These are phyloP conservation scores for Blastocystis sp. DNA, from an alignment of 352 stramenopile species.

Conservation along the genomic window DNA sequence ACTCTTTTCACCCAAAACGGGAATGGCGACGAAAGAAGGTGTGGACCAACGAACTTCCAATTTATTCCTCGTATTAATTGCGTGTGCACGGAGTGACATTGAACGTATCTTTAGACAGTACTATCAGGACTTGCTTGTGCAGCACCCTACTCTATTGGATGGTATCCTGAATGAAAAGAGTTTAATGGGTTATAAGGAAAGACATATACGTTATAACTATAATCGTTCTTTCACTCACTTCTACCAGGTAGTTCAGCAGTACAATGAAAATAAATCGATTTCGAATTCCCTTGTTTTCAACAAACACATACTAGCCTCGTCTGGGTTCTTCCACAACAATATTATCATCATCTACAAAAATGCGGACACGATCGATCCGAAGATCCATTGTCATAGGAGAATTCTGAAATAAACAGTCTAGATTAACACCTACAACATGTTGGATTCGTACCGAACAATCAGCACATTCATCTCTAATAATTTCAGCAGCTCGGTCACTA, in stretches of 20 bases:
- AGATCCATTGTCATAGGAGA: slow-evolving; percentile 25
- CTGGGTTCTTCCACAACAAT: not conserved
- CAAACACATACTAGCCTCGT: slow-evolving; percentile 5
- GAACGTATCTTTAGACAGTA: not conserved
- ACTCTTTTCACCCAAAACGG: slow-evolving; percentile 15
- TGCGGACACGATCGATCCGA: slow-evolving; percentile 33
- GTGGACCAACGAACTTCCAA: not conserved
- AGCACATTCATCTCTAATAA: not conserved
- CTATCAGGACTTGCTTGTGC: not conserved
- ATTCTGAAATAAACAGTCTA: not conserved
- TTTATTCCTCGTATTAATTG: slow-evolving; percentile 4
- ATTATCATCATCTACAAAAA: slow-evolving; percentile 17
- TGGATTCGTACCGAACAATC: not conserved
- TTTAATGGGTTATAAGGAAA: not conserved
- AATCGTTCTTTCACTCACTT: slow-evolving; percentile 18
- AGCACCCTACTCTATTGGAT: not conserved
- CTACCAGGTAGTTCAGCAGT: not conserved
- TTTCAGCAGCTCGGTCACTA: not conserved
- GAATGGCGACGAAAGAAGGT: slow-evolving; percentile 21
- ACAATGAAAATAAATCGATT: not conserved
- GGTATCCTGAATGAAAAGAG: not conserved
- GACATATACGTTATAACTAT: slow-evolving; percentile 2
- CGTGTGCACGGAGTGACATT: not conserved
- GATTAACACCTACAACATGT: not conserved
- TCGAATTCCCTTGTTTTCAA: not conserved